phyloP scores from a whole-genome alignment of 345 rosid genomes.

The Euphorbia pulcherrima region DNA sequence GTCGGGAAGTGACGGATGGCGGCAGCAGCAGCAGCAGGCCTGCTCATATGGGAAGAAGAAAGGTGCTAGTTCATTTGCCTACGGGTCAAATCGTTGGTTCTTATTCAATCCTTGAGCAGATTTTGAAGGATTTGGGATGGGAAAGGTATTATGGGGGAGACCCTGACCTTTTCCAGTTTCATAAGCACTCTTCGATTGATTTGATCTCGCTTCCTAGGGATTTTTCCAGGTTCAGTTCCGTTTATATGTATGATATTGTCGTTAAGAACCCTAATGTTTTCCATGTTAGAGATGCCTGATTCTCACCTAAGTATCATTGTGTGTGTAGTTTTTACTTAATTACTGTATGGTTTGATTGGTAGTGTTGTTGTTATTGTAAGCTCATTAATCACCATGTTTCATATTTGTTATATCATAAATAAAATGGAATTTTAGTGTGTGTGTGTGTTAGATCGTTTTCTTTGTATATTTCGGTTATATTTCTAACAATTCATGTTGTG shows the following conservation, averaged over 20 bases:
- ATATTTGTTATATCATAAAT: neutral
- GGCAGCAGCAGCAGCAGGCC: no score
- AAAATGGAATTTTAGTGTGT: neutral
- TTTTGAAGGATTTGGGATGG: constrained; percentile 74
- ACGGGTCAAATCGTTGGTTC: constrained; percentile 57
- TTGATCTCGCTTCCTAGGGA: constrained; percentile 88
- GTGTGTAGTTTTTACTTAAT: no score
- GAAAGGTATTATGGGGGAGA: constrained; percentile 73
- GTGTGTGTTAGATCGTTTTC: no score
- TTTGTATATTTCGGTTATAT: no score
- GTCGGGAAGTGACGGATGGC: constrained; percentile 28
- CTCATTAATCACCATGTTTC: no score
- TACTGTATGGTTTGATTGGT: no score
- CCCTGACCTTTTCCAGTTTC: constrained; percentile 68
- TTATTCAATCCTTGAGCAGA: constrained; percentile 56
- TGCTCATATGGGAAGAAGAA: constrained; percentile 42
- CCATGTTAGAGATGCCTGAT: constrained; percentile 61
- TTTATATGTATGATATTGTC: constrained; percentile 87
- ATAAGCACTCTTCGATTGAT: constrained; percentile 74
- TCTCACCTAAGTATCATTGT: no score
- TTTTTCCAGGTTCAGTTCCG: constrained; percentile 70
- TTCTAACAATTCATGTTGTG: no score
- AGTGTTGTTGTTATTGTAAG: no score
- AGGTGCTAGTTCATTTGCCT: constrained; percentile 68
- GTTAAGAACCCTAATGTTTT: constrained; percentile 77